Conservation (phyloP, 768 basidiomycete genomes). For the Naganishia vishniacii region DNA sequence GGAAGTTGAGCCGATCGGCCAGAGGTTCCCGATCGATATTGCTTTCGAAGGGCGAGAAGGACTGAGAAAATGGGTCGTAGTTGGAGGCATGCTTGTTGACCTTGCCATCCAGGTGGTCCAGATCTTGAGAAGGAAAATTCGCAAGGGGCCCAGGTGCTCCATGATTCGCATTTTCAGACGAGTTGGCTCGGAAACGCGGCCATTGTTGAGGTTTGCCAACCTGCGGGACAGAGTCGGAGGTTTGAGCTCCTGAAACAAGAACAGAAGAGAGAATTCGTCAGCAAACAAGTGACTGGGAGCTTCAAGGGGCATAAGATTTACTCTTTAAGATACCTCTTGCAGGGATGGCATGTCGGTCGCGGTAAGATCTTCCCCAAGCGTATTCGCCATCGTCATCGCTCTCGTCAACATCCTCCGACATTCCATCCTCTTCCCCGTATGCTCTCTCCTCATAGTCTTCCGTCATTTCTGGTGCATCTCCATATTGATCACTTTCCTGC, state of each 20-base stretch:
- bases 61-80: slow-evolving; percentile 53
- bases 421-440: slow-evolving; percentile 52
- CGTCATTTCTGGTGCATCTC: slow-evolving; percentile 1
- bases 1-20: slow-evolving; percentile 51
- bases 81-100: slow-evolving; percentile 34
- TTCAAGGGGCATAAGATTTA: slow-evolving; percentile 50
- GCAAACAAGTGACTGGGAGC: not conserved
- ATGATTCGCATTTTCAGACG: slow-evolving; percentile 58
- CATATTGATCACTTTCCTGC: not conserved
- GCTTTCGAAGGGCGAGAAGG: slow-evolving; percentile 56
- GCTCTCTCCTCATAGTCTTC: slow-evolving; percentile 1
- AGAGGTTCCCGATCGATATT: slow-evolving; percentile 24
- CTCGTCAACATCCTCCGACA: slow-evolving; percentile 51
- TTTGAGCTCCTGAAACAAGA: slow-evolving; percentile 27
- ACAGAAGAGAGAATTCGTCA: not conserved
- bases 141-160: slow-evolving; percentile 69
- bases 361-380: slow-evolving; percentile 65
- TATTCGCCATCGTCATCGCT: slow-evolving; percentile 51
- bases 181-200: slow-evolving; percentile 61
- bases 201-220: slow-evolving; percentile 20
- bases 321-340: slow-evolving; percentile 84
- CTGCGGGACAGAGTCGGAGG: slow-evolving; percentile 1
- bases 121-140: slow-evolving; percentile 68
- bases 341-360: slow-evolving; percentile 57
- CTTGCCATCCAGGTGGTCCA: slow-evolving; percentile 74